These are phyloP conservation scores for Ananas comosus DNA, from an alignment of 176 grass and related monocot species.

Conservation along the genomic window DNA sequence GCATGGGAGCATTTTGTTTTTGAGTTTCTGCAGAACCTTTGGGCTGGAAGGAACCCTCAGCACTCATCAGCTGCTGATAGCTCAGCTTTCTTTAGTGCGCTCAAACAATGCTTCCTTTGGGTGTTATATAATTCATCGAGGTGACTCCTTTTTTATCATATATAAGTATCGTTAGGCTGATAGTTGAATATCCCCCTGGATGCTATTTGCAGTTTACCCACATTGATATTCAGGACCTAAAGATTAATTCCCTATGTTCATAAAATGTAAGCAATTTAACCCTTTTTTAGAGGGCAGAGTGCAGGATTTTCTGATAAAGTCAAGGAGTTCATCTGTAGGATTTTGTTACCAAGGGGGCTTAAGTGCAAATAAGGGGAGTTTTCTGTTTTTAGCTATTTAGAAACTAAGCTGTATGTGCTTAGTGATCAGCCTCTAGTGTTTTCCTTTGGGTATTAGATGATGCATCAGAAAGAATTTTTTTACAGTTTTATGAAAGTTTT, in stretches of 20 bases:
- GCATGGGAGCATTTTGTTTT: conserved; percentile 56
- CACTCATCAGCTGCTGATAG: conserved; percentile 61
- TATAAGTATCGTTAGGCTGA: no score
- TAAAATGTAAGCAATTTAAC: no score
- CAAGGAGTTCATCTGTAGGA: no score
- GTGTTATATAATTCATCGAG: conserved; percentile 57
- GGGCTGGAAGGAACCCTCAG: conserved; percentile 69
- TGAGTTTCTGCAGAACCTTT: conserved; percentile 72
- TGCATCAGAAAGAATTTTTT: no score
- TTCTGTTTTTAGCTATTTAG: conserved; percentile 6
- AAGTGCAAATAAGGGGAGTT: no score
- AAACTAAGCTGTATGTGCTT: conserved; percentile 8
- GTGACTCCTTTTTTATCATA: conserved; percentile 31
- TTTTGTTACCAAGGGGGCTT: no score
- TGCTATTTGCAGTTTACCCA: no score
- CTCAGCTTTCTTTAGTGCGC: conserved; percentile 50
- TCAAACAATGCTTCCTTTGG: conserved; percentile 68
- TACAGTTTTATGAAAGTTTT: not conserved
- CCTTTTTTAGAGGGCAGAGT: no score
- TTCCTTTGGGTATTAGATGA: not conserved
- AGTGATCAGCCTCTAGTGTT: not conserved
- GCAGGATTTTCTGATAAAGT: no score
- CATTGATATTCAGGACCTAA: no score
- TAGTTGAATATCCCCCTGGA: no score
- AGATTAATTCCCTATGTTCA: no score